phyloP scores from a whole-genome alignment of 768 basidiomycete species.

The Boletus patriciae region DNA sequence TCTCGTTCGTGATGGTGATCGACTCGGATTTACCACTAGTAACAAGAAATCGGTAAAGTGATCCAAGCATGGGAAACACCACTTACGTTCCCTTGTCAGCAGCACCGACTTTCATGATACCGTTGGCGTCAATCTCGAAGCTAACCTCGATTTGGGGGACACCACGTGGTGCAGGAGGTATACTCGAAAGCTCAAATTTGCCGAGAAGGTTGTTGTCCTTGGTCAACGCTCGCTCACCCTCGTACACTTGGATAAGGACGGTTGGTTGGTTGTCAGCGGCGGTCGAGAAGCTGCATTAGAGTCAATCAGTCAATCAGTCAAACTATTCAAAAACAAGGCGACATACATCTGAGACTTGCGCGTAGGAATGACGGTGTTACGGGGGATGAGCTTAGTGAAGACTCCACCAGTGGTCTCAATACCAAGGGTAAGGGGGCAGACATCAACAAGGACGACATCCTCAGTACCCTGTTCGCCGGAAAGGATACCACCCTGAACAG shows the following conservation, averaged over 20 bases:
- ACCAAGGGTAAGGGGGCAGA: conserved; percentile 95
- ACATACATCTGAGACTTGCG: conserved; percentile 90
- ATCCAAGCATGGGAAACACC: accelerated
- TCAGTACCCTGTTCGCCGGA: conserved; percentile 89
- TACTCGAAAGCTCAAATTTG: conserved; percentile 90
- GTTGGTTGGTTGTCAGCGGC: conserved; percentile 93
- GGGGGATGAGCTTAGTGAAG: conserved; percentile 95
- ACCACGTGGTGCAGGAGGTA: conserved; percentile 94
- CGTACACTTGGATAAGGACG: conserved; percentile 95
- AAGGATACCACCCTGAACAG: conserved; percentile 97
- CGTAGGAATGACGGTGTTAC: conserved; percentile 98
- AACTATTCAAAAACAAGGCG: accelerated
- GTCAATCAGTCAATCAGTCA: background rate
- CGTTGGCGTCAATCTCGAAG: conserved; percentile 94
- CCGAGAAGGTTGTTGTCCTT: conserved; percentile 99
- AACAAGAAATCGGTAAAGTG: background rate
- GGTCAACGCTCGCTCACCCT: conserved; percentile 95
- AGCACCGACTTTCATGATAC: conserved; percentile 92
- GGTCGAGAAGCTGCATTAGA: conserved; percentile 58
- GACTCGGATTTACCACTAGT: conserved; percentile 77
- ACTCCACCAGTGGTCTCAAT: conserved; percentile 99
- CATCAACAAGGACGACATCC: conserved; percentile 93
- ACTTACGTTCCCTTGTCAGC: conserved; percentile 92
- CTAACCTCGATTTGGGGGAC: conserved; percentile 97
- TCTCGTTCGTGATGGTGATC: conserved; percentile 95